phyloP scores from a whole-genome alignment of 495 filamentous ascomycete genomes.

The Penicillium flavigenum region DNA sequence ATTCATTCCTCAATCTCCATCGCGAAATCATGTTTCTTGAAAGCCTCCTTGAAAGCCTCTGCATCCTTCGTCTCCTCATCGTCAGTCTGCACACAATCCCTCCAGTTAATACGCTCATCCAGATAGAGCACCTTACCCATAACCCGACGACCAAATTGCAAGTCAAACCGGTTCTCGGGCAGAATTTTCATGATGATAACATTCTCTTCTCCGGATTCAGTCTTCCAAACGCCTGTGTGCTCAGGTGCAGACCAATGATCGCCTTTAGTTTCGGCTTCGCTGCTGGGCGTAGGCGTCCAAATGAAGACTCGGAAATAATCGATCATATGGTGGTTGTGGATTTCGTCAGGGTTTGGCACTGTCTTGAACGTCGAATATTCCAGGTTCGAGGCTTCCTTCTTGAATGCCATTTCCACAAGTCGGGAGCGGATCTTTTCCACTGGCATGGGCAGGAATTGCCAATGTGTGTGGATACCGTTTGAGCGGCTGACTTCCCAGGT shows the following conservation, averaged over 20 bases:
- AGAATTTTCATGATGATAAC: slow-evolving; percentile 53
- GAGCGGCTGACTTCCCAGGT: slow-evolving; percentile 86
- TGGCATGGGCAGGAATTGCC: slow-evolving; percentile 88
- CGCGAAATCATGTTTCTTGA: slow-evolving; percentile 81
- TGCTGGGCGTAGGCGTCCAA: slow-evolving; percentile 47
- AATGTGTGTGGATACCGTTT: slow-evolving; percentile 81
- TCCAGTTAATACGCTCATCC: slow-evolving; percentile 74
- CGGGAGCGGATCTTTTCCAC: slow-evolving; percentile 60
- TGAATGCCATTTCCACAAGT: slow-evolving; percentile 79
- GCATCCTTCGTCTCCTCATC: slow-evolving; percentile 78
- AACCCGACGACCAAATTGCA: slow-evolving; percentile 72
- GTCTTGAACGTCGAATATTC: slow-evolving; percentile 57
- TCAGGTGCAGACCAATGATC: slow-evolving; percentile 8
- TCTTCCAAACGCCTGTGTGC: slow-evolving; percentile 12
- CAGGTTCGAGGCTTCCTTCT: slow-evolving; percentile 76
- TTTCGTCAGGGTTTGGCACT: slow-evolving; percentile 25
- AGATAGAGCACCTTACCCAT: slow-evolving; percentile 83
- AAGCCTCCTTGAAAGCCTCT: slow-evolving; percentile 78
- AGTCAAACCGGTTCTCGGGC: slow-evolving; percentile 55
- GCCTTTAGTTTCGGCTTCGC: slow-evolving; percentile 13
- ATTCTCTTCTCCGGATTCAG: slow-evolving; percentile 36
- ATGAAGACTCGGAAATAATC: slow-evolving; percentile 89
- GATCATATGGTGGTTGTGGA: slow-evolving; percentile 46
- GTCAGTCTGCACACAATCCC: slow-evolving; percentile 72
- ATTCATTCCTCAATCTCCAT: slow-evolving; percentile 31